A percentile compares a stretch with the other conserved stretches of the same genome.
Evolutionary conservation across 805 yeast genomes (phyloP).

Genomic region (Wickerhamiella azymoides): DNA sequence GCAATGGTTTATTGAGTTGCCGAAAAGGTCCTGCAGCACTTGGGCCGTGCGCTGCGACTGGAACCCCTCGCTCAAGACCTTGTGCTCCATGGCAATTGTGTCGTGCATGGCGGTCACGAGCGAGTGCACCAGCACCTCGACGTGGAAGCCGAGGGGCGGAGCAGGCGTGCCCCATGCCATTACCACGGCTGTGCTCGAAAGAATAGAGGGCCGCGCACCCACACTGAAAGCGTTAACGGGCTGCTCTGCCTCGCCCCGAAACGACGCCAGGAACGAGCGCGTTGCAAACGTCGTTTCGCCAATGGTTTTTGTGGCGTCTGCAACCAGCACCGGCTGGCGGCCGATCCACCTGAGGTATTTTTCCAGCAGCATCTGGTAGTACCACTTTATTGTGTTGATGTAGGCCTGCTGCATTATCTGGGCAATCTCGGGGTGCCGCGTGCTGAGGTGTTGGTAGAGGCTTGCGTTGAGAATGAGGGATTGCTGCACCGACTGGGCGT

Average conservation of each 20-base stretch:
- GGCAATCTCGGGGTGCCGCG: conserved; percentile 49
- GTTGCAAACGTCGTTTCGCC: conserved; percentile 5
- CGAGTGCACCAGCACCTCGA: conserved; percentile 15
- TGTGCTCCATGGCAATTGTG: conserved; percentile 12
- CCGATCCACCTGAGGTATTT: conserved; percentile 19
- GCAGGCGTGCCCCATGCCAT: conserved; percentile 13
- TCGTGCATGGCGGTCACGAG: conserved; percentile 12
- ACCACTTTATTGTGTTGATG: conserved; percentile 84
- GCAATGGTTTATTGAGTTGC: conserved; percentile 39
- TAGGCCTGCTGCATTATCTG: conserved; percentile 67
- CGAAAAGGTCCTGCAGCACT: conserved; percentile 35
- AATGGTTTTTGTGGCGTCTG: conserved; percentile 6
- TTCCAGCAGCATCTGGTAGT: conserved; percentile 64
- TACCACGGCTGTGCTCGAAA: conserved; percentile 8
- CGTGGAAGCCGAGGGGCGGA: conserved; percentile 11
- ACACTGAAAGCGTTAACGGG: conserved; percentile 13
- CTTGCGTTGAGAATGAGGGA: conserved; percentile 50
- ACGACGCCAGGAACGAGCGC: conserved; percentile 9
- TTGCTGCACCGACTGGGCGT: conserved; percentile 65
- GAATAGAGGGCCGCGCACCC: conserved; percentile 17
- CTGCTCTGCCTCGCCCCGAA: not conserved
- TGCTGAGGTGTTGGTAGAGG: conserved; percentile 41
- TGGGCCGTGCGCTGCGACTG: conserved; percentile 15
- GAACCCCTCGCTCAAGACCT: conserved; percentile 7
- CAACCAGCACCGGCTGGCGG: conserved; percentile 13